Evolutionary conservation across 1,284 basidiomycete genomes (phyloP).

Genomic region (Cryptococcus jaspeensis): DNA sequence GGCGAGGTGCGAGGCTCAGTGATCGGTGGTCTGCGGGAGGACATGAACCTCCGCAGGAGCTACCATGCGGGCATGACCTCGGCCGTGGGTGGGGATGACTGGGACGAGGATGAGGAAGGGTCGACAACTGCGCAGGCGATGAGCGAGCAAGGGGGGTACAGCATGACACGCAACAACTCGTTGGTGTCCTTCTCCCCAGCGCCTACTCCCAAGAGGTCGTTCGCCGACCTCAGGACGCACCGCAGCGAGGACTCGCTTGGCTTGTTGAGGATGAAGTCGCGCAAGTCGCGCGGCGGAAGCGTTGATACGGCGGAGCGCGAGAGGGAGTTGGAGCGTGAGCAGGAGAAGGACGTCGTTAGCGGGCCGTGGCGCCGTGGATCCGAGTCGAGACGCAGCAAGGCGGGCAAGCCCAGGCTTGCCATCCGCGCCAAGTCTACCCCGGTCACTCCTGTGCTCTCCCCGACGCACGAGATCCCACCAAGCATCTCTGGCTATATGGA

Average conservation of each 20-base stretch:
- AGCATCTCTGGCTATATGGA: too few relatives aligned
- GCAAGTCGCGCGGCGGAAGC: too few relatives aligned
- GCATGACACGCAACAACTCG: slow-evolving; percentile 9
- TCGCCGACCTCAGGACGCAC: slow-evolving; percentile 1
- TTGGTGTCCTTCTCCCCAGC: slow-evolving; percentile 9
- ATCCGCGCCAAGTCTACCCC: slow-evolving; percentile 11
- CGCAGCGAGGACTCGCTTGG: not conserved
- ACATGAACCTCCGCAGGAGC: slow-evolving; percentile 3
- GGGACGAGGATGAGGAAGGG: not conserved
- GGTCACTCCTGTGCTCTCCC: slow-evolving; percentile 13
- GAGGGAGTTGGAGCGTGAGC: not conserved
- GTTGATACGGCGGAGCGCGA: not conserved
- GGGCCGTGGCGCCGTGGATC: not conserved
- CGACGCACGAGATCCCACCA: not conserved
- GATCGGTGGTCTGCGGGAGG: slow-evolving; percentile 19
- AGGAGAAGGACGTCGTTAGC: not conserved
- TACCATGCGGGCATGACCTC: not conserved
- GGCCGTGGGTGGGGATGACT: slow-evolving; percentile 4
- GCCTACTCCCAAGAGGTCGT: slow-evolving; percentile 11
- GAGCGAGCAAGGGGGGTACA: slow-evolving; percentile 4
- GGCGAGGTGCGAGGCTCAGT: slow-evolving; percentile 32
- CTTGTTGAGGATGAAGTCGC: not conserved
- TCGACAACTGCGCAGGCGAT: slow-evolving; percentile 10
- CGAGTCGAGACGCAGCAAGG: not conserved
- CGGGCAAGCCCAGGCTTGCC: not conserved